Evolutionary conservation across 2,329 filamentous ascomycete genomes (phyloP).

Genomic region (Cadophora luteo-olivacea): DNA sequence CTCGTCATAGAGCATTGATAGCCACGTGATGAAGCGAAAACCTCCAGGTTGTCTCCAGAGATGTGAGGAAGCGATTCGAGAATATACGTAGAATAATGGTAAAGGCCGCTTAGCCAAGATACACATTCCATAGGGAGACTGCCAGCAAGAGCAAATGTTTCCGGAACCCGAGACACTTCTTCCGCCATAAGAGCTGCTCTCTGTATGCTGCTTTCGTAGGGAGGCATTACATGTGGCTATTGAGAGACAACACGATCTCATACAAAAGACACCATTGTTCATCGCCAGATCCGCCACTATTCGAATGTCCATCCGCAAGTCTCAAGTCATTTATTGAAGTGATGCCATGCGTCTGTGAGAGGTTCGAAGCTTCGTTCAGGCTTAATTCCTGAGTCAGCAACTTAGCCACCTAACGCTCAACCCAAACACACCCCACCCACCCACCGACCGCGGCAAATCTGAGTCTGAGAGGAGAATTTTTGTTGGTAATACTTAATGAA

Average conservation of each 20-base stretch:
- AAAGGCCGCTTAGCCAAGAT: neutral
- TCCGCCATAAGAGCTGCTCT: neutral
- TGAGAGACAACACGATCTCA: neutral
- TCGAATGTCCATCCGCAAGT: neutral
- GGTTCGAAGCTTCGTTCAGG: neutral
- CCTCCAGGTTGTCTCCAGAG: too few relatives aligned
- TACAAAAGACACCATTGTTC: neutral
- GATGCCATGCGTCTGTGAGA: neutral
- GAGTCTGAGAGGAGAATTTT: neutral
- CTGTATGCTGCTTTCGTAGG: neutral
- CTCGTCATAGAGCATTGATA: too few relatives aligned
- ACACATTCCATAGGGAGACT: too few relatives aligned
- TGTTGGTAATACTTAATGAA: neutral
- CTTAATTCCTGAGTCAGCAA: neutral
- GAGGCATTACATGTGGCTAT: neutral
- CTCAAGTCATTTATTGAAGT: neutral
- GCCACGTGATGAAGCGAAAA: too few relatives aligned
- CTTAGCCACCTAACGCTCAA: too few relatives aligned
- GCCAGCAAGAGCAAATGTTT: too few relatives aligned
- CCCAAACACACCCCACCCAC: too few relatives aligned
- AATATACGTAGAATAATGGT: too few relatives aligned
- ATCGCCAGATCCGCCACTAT: neutral
- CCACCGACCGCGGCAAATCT: too few relatives aligned
- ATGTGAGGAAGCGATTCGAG: too few relatives aligned
- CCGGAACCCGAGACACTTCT: neutral